A percentile compares a stretch with the other conserved stretches of the same genome.
Conservation (phyloP, 2,329 filamentous ascomycete genomes). For the Sporothrix curviconia region DNA sequence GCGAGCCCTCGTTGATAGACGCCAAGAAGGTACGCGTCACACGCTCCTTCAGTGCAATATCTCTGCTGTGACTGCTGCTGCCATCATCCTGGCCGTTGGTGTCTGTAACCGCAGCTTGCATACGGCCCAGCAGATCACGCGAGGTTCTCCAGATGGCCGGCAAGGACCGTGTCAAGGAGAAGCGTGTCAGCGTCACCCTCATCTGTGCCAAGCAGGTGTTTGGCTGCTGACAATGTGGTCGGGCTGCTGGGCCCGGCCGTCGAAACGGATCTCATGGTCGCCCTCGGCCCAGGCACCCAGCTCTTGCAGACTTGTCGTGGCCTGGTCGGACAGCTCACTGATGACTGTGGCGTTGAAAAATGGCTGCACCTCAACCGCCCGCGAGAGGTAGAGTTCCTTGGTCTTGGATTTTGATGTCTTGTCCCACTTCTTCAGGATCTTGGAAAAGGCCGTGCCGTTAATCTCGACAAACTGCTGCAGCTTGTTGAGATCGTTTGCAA, state of each 20-base stretch:
- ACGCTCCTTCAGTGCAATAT: conserved; percentile 58
- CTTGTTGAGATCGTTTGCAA: conserved; percentile 94
- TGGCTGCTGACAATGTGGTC: conserved; percentile 62
- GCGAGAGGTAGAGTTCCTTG: conserved; percentile 92
- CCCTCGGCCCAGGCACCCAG: conserved; percentile 96
- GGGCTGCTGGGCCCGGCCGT: conserved; percentile 36
- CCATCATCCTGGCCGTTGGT: conserved; percentile 36
- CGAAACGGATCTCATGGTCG: conserved; percentile 75
- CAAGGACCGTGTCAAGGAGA: conserved; percentile 77
- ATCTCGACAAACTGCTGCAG: conserved; percentile 98
- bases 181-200: conserved; percentile 87
- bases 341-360: conserved; percentile 98
- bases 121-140: conserved; percentile 70
- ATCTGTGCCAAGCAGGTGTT: conserved; percentile 64
- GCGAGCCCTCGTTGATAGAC: conserved; percentile 77
- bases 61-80: conserved; percentile 33
- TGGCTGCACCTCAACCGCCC: conserved; percentile 93
- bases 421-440: conserved; percentile 99
- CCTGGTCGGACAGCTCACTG: conserved; percentile 91
- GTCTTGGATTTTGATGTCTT: conserved; percentile 99
- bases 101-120: conserved; percentile 51
- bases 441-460: conserved; percentile 95
- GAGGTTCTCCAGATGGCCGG: conserved; percentile 72
- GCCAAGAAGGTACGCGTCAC: conserved; percentile 86
- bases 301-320: conserved; percentile 91